phyloP scores from a whole-genome alignment of 169 alveolate genomes.

The Cryptosporidium felis region DNA sequence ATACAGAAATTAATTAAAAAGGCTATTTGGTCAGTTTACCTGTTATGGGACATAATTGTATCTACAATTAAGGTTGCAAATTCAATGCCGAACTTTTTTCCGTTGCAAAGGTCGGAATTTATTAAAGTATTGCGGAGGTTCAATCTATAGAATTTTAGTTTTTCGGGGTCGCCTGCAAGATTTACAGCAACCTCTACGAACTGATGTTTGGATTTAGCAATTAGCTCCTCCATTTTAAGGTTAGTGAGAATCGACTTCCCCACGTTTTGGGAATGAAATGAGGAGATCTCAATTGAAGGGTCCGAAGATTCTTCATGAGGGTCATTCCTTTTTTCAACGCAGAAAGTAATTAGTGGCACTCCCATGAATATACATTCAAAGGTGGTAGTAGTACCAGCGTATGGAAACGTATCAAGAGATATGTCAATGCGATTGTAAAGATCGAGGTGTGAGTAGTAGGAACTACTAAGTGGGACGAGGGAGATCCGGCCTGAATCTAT shows the following conservation, averaged over 20 bases:
- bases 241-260: constrained; percentile 72
- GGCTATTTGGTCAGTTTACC: no score
- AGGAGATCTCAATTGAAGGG: neutral
- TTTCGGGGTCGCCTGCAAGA: constrained; percentile 27
- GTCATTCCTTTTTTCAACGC: constrained; percentile 16
- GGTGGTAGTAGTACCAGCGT: constrained; percentile 82
- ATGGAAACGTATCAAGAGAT: constrained; percentile 80
- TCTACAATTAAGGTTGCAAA: neutral
- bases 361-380: constrained; percentile 81
- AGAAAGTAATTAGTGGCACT: constrained; percentile 79
- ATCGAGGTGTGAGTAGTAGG: constrained; percentile 34
- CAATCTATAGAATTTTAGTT: constrained; percentile 4
- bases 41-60: constrained; percentile 4
- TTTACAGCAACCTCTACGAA: constrained; percentile 58
- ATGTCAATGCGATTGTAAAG: constrained; percentile 72
- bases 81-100: constrained; percentile 12
- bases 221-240: constrained; percentile 65
- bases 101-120: constrained; percentile 41
- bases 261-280: constrained; percentile 74
- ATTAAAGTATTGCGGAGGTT: constrained; percentile 10
- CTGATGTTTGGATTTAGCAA: constrained; percentile 32
- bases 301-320: neutral
- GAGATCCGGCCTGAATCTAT: constrained; percentile 4
- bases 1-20: no score
- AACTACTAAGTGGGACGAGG: constrained; percentile 7